A percentile compares a stretch with the other conserved stretches of the same genome.
Conservation (phyloP, 2,329 filamentous ascomycete genomes). For the Sclerotinia subarctica region DNA sequence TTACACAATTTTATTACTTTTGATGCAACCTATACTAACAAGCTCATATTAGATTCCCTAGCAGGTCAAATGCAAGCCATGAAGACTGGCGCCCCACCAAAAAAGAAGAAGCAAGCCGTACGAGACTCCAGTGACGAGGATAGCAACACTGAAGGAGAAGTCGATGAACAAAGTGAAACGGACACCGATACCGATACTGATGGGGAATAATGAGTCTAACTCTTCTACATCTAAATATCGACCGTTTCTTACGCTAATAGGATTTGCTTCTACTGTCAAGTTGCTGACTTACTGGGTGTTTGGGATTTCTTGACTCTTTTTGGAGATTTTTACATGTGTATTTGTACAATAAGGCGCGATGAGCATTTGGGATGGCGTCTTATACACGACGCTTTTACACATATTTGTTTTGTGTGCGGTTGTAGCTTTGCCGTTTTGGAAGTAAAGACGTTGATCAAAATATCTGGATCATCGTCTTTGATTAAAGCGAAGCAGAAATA, state of each 20-base stretch:
- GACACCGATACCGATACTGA: slow-evolving; percentile 61
- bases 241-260: background rate
- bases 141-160: slow-evolving; percentile 72
- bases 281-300: slow-evolving; percentile 18
- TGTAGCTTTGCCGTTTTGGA: slow-evolving; percentile 19
- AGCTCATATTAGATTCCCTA: slow-evolving; percentile 63
- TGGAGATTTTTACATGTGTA: background rate
- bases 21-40: background rate
- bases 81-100: slow-evolving; percentile 64
- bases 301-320: slow-evolving; percentile 12
- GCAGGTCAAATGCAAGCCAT: slow-evolving; percentile 88
- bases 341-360: slow-evolving; percentile 19
- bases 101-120: slow-evolving; percentile 54
- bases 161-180: slow-evolving; percentile 62
- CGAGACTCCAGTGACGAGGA: slow-evolving; percentile 70
- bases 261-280: slow-evolving; percentile 7
- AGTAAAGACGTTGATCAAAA: background rate
- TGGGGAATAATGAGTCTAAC: slow-evolving; percentile 35
- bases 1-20: background rate
- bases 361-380: slow-evolving; percentile 21
- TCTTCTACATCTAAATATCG: background rate
- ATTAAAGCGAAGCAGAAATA: background rate
- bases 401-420: slow-evolving; percentile 15
- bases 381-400: slow-evolving; percentile 13
- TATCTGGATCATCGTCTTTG: no score